Base-by-base conservation (phyloP, 768 basidiomycete species). In the Mycena venus region DNA sequence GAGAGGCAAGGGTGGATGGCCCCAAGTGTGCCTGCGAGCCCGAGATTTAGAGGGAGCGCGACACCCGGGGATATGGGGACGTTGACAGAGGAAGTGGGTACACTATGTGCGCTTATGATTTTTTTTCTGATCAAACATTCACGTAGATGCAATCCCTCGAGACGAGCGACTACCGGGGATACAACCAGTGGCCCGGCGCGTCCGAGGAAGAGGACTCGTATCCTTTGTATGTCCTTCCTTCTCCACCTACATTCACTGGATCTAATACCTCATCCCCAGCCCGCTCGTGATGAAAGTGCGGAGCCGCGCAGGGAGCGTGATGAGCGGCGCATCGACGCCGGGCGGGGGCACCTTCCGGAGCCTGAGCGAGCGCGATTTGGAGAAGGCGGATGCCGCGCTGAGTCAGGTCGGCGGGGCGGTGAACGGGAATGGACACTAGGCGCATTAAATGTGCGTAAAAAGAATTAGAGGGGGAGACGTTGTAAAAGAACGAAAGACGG, bases 21-120 rank as follows among this genome's bases (percentile, higher is more conserved):
- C 61, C 91, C 95, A 5, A 95, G 93, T 72, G 93, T 94, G 71
- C 98, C 98, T 38, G 94, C 95, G 2, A 96, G 95, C 82, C 98
- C 98, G 23, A 89, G 94, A 78, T 89, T 95, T 85, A 90, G 92
- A 14, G 98, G 98, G 4, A 85, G 90, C 70, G 95, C 95, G 78
- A 99, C 98, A 0, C 98, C 98, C 0, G 97, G 97, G 9, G 96
- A 98, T 85, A 88, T 98, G 75, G 96, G 95, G 21, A 98, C 96
- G 31, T 85, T 97, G 51, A 96, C 95, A 2, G 49, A 51, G 49
- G 49, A 51, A 25, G 49, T 51, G 49, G n/a, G n/a, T n/a, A n/a
- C n/a, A n/a, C n/a, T n/a, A n/a, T n/a, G 23, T 47, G 21, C 23
- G 17, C 21, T 11, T n/a, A 25, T 2, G n/a, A 23, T 49, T 49